Evolutionary conservation across 2,329 filamentous ascomycete genomes (phyloP), one percentile per base, ranked within the genome.

Genomic region (Penicillium sp.): DNA sequence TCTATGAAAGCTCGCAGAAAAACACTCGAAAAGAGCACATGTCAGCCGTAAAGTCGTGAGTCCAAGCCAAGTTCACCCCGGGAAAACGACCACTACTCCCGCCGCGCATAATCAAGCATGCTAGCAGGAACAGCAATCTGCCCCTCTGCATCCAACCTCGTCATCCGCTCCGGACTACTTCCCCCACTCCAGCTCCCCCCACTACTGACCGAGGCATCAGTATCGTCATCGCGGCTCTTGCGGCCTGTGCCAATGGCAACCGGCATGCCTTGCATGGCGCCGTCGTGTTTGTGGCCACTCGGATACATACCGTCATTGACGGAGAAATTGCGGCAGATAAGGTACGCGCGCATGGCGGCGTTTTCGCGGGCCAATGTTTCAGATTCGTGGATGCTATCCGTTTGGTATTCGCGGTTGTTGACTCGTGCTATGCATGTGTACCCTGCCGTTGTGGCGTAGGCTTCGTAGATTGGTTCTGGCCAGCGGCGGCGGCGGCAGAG

Each of bases 251-350:
- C 81, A 67, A 84, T 84, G 24, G 81, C 79, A 47, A 82, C 80
- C 1, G 81, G 81, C 20, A 82, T 69, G 4, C 81, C 81, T 66
- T 85, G 81, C 35, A 81, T 72, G 18, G 78, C 70, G 16, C 67
- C 75, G 56, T 68, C 79, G 65, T 67, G 78, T 68, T 62, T 77
- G 73, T 66, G 78, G 55, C 70, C 81, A 60, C 58, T 77, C 63
- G 64, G 81, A 54, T 79, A 81, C 89, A 95, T 95, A 66, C 91
- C 91, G 61, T 94, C 89, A 67, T 95, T 96, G 69, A 94, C 87
- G 46, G 89, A 95, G 73, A 96, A 96, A 77, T 95, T 95, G 55
- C 89, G 86, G 77, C 91, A 96, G 58, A 96, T 93, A 82, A 95
- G 91, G 72, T 95, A 97, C 47, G 91, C 91, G 52, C 89, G 86